Percentiles rank a stretch among this genome's conserved stretches.
phyloP scores from a whole-genome alignment of 2,329 filamentous ascomycete genomes.

The Talaromyces pinophilus region DNA sequence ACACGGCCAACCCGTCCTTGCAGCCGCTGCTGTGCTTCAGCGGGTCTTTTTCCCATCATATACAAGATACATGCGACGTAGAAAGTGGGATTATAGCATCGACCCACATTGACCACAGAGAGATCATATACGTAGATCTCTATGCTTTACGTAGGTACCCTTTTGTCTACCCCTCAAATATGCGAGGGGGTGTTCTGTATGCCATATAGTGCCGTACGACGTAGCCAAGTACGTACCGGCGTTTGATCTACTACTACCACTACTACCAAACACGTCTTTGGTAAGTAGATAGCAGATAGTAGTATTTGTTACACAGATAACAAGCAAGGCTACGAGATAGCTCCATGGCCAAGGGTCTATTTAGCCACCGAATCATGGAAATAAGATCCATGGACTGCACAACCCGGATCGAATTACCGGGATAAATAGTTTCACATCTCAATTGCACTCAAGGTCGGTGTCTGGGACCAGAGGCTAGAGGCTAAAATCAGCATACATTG shows the following conservation, averaged over 20 bases:
- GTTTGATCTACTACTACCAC: background rate
- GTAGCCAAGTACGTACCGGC: background rate
- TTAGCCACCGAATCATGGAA: slow-evolving; percentile 11
- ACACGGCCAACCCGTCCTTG: slow-evolving; percentile 11
- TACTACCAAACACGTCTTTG: background rate
- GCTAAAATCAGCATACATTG: background rate
- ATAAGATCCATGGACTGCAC: background rate
- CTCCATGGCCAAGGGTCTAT: background rate
- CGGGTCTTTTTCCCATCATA: slow-evolving; percentile 6
- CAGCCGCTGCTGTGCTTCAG: slow-evolving; percentile 17
- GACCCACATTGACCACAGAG: slow-evolving; percentile 11
- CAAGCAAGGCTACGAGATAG: slow-evolving; percentile 18
- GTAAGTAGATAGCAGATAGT: background rate
- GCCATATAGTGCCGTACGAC: background rate
- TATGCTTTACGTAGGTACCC: slow-evolving; percentile 15
- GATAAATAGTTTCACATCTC: slow-evolving; percentile 3
- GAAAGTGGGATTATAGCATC: background rate
- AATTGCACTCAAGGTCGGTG: slow-evolving; percentile 15
- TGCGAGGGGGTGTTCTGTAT: slow-evolving; percentile 19
- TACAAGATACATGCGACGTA: slow-evolving; percentile 7
- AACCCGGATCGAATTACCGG: background rate
- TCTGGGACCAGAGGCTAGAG: background rate
- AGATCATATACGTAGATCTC: slow-evolving; percentile 16
- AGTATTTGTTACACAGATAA: slow-evolving; percentile 8
- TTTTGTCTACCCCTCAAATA: slow-evolving; percentile 13